phyloP scores from a whole-genome alignment of 768 basidiomycete species.

The Termitomyces eurrhizus region DNA sequence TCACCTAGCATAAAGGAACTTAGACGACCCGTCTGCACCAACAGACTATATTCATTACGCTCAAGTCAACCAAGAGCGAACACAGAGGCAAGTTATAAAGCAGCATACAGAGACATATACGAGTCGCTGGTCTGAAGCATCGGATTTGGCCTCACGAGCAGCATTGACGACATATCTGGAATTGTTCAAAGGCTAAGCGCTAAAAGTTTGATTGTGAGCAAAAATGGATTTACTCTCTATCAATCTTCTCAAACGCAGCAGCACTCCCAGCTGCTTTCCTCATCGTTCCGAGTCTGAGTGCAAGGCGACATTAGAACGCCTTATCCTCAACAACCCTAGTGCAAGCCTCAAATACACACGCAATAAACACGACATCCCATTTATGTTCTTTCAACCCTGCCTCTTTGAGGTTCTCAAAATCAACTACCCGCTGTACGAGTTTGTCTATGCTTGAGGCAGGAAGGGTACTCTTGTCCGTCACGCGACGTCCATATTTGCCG shows the following conservation, averaged over 20 bases:
- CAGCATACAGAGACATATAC: conserved; percentile 65
- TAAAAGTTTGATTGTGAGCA: not conserved
- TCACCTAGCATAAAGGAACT: conserved; percentile 49
- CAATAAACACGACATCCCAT: conserved; percentile 76
- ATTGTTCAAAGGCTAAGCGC: not conserved
- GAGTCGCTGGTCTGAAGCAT: conserved; percentile 51
- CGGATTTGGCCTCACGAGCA: conserved; percentile 57
- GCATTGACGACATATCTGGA: conserved; percentile 71
- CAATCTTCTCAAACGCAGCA: conserved; percentile 71
- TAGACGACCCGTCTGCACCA: conserved; percentile 46
- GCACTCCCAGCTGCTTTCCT: conserved; percentile 56
- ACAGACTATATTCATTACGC: conserved; percentile 33
- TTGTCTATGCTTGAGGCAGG: conserved; percentile 43
- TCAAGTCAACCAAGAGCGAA: too few species aligned
- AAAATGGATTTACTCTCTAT: conserved; percentile 56
- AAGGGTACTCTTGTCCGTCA: conserved; percentile 43
- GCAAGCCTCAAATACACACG: conserved; percentile 34
- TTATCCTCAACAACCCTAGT: not conserved
- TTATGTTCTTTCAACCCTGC: conserved; percentile 47
- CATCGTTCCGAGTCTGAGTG: conserved; percentile 60
- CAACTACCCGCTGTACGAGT: conserved; percentile 61
- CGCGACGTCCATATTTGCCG: conserved; percentile 65
- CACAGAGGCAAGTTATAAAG: not conserved
- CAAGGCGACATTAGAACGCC: not conserved
- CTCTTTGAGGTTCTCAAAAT: conserved; percentile 63